These are phyloP conservation scores for Cenchrus americanus DNA, from an alignment of 176 grass and related monocot species.

Conservation along the genomic window DNA sequence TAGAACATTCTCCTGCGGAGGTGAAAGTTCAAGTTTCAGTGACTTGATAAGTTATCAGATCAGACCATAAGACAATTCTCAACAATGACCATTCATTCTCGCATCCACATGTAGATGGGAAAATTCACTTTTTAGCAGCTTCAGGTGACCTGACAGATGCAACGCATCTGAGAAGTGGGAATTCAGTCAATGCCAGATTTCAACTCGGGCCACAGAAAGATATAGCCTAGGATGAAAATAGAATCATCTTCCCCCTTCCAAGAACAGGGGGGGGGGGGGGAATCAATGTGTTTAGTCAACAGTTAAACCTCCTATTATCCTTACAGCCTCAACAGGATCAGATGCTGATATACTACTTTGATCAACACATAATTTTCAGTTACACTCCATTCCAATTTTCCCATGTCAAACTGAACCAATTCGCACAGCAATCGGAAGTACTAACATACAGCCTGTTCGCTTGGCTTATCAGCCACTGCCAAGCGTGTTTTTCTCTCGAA, in stretches of 20 bases:
- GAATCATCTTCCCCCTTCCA: neutral
- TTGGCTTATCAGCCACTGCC: too few species aligned
- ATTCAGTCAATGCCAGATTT: neutral
- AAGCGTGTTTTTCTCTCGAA: too few species aligned
- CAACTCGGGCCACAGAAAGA: neutral
- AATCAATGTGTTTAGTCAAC: neutral
- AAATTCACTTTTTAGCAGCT: neutral
- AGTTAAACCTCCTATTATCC: neutral
- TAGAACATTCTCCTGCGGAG: conserved; percentile 82
- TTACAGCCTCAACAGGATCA: neutral
- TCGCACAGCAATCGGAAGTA: neutral
- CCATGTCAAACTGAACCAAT: conserved; percentile 4
- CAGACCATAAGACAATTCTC: neutral
- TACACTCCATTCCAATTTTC: neutral
- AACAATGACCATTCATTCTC: neutral
- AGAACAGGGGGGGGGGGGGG: neutral
- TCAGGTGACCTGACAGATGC: neutral
- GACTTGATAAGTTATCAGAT: neutral
- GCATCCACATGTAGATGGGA: neutral
- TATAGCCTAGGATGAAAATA: neutral
- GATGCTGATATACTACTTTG: neutral
- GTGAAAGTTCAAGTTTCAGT: neutral
- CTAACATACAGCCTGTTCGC: too few species aligned
- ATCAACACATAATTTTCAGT: neutral
- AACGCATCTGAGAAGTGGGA: conserved; percentile 7